Conservation (phyloP, 306 rosid species). For the Albizia julibrissin region DNA sequence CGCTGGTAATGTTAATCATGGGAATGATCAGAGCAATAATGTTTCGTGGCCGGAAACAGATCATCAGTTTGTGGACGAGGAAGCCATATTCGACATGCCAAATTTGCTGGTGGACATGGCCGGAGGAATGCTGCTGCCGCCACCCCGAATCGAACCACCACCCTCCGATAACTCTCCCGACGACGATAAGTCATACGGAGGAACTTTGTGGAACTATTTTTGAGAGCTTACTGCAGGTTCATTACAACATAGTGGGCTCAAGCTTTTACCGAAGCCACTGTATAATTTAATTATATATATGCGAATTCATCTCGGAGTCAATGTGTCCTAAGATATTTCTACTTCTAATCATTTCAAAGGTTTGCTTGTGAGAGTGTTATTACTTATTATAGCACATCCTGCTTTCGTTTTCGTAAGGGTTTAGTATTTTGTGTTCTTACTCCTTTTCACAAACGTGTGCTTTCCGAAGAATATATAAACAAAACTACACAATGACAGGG, state of each 20-base stretch:
- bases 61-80: constrained; percentile 63
- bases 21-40: background rate
- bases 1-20: background rate
- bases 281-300: background rate
- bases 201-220: constrained; percentile 58
- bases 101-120: constrained; percentile 80
- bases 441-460: background rate
- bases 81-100: constrained; percentile 74
- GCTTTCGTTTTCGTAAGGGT: background rate
- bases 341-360: background rate
- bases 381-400: no score
- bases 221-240: constrained; percentile 9
- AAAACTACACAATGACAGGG: background rate
- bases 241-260: background rate
- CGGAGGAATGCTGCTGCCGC: constrained; percentile 77
- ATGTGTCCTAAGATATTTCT: background rate
- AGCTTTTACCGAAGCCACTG: background rate
- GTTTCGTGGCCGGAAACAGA: constrained; percentile 24
- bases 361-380: background rate
- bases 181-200: constrained; percentile 43
- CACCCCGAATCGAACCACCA: constrained; percentile 61
- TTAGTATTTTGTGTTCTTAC: background rate
- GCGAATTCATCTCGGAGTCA: background rate
- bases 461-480: background rate
- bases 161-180: constrained; percentile 50